Conservation (phyloP, 2,329 filamentous ascomycete species). For the Xylaria sp. region DNA sequence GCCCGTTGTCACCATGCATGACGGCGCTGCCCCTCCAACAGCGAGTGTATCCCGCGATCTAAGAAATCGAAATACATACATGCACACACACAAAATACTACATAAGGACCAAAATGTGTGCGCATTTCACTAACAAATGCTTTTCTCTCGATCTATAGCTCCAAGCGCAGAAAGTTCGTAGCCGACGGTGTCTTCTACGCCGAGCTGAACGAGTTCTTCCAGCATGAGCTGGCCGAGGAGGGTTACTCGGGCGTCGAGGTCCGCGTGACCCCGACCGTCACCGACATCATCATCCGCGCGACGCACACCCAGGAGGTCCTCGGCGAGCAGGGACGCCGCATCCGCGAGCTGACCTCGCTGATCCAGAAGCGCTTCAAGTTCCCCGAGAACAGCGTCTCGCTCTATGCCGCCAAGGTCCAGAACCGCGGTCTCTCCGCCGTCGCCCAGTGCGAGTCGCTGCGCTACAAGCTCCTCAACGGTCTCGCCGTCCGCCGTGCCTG, state of each 20-base stretch:
- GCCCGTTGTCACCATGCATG: conserved; percentile 4
- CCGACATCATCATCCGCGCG: conserved; percentile 99
- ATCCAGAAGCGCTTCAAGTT: conserved; percentile 99
- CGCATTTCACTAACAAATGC: conserved; percentile 29
- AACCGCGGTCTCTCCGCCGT: conserved; percentile 99
- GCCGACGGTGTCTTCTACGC: conserved; percentile 99
- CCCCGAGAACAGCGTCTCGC: conserved; percentile 99
- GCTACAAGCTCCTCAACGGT: conserved; percentile 99
- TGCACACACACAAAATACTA: background rate
- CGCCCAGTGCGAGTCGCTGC: conserved; percentile 99
- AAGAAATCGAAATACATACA: too few relatives aligned
- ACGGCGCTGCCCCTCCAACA: conserved; percentile 12
- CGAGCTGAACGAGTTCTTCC: conserved; percentile 99
- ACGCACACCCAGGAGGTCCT: conserved; percentile 99
- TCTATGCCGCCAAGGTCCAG: conserved; percentile 99
- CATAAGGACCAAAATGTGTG: background rate
- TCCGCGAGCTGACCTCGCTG: conserved; percentile 99
- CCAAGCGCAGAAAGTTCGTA: conserved; percentile 93
- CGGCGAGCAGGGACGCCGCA: conserved; percentile 99
- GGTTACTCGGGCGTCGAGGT: conserved; percentile 99
- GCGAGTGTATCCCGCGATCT: background rate
- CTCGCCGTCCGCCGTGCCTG: conserved; percentile 97
- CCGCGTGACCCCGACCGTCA: conserved; percentile 98
- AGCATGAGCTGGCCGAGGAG: conserved; percentile 99
- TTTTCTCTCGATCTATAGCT: conserved; percentile 56